Percentiles rank a stretch among this genome's conserved stretches.
Conservation (phyloP, 1,284 basidiomycete genomes). For the Cutaneotrichosporon sp. region DNA sequence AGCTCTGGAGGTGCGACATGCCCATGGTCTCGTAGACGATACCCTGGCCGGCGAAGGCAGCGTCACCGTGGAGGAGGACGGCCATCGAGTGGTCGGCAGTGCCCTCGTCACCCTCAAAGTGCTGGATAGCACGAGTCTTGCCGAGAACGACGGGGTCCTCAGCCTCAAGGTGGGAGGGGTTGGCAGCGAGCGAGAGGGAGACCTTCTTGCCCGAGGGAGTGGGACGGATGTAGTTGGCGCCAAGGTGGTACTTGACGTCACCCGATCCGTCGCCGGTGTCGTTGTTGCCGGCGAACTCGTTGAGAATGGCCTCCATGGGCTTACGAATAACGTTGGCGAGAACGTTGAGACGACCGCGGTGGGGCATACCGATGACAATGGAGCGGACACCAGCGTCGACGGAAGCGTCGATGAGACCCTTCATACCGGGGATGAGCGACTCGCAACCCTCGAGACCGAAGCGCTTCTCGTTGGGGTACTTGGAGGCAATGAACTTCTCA, state of each 20-base stretch:
- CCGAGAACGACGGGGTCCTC: conserved; percentile 97
- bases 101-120: conserved; percentile 82
- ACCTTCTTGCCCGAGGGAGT: conserved; percentile 99
- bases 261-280: conserved; percentile 75
- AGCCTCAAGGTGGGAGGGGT: conserved; percentile 83
- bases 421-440: conserved; percentile 97
- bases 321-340: conserved; percentile 98
- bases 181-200: conserved; percentile 93
- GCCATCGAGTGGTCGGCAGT: conserved; percentile 80
- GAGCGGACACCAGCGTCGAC: conserved; percentile 94
- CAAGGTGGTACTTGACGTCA: conserved; percentile 99
- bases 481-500: conserved; percentile 96
- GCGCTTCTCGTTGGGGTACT: conserved; percentile 99
- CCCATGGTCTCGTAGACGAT: conserved; percentile 99
- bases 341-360: conserved; percentile 96
- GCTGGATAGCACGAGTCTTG: conserved; percentile 94
- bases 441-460: conserved; percentile 99
- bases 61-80: conserved; percentile 94
- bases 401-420: conserved; percentile 95
- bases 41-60: conserved; percentile 97
- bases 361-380: conserved; percentile 98
- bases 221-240: conserved; percentile 97
- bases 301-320: conserved; percentile 95
- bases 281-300: conserved; percentile 78
- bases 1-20: conserved; percentile 90